Evolutionary conservation across 2,329 filamentous ascomycete genomes (phyloP).

Genomic region (Botrytis pseudocinerea): DNA sequence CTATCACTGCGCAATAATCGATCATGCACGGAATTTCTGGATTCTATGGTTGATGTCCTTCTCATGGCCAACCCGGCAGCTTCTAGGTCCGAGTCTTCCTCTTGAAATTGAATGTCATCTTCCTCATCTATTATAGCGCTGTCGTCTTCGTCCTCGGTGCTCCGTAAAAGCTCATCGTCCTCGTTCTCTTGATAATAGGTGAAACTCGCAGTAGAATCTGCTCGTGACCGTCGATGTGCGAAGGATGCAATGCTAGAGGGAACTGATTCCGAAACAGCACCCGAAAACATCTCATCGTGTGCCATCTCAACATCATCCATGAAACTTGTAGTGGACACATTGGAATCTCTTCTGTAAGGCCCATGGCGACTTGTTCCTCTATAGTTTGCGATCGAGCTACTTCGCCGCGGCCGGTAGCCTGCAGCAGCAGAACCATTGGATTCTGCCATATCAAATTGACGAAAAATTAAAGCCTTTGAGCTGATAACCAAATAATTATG

Average conservation of each 20-base stretch:
- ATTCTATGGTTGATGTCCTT: conserved; percentile 63
- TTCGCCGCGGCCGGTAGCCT: conserved; percentile 33
- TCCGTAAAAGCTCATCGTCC: conserved; percentile 48
- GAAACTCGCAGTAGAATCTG: conserved; percentile 86
- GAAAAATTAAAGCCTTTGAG: conserved; percentile 15
- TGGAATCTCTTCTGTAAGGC: conserved; percentile 67
- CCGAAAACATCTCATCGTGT: conserved; percentile 91
- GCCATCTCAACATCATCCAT: conserved; percentile 99
- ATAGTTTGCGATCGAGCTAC: conserved; percentile 38
- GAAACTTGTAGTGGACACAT: conserved; percentile 75
- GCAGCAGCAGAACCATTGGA: conserved; percentile 36
- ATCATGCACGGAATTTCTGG: conserved; percentile 56
- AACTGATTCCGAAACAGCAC: conserved; percentile 92
- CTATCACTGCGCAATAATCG: conserved; percentile 74
- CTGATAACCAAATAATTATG: conserved; percentile 16
- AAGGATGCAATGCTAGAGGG: conserved; percentile 93
- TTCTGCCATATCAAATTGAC: conserved; percentile 32
- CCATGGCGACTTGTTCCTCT: conserved; percentile 31
- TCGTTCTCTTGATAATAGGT: conserved; percentile 79
- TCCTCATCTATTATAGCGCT: conserved; percentile 45
- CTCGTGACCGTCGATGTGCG: conserved; percentile 75
- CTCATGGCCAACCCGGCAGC: conserved; percentile 46
- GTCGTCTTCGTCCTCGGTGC: conserved; percentile 43
- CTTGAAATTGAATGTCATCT: conserved; percentile 39
- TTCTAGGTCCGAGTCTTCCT: conserved; percentile 41